phyloP scores from a whole-genome alignment of 495 filamentous ascomycete genomes.

The Penicillium paxilli region DNA sequence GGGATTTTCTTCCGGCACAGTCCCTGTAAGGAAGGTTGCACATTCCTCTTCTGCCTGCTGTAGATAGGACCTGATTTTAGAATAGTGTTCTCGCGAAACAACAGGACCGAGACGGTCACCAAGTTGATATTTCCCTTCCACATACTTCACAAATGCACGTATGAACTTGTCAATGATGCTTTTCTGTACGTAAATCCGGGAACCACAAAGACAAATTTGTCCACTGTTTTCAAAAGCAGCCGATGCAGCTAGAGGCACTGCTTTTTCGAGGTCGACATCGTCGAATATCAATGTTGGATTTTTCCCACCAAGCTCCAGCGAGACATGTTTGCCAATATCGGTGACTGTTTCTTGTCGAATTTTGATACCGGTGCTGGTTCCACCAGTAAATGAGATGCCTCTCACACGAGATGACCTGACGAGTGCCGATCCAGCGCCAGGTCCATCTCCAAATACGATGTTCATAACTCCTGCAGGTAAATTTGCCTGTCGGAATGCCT shows the following conservation, averaged over 20 bases:
- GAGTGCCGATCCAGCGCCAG: conserved; percentile 11
- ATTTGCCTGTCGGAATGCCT: conserved; percentile 17
- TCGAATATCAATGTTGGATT: conserved; percentile 38
- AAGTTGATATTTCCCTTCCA: conserved; percentile 8
- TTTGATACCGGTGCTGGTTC: conserved; percentile 16
- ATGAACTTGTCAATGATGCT: conserved; percentile 15
- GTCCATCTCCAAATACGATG: conserved; percentile 14
- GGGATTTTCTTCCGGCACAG: conserved; percentile 5
- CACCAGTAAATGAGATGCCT: conserved; percentile 24
- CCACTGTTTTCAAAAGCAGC: conserved; percentile 33
- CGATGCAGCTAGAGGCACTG: conserved; percentile 14
- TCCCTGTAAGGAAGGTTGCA: conserved; percentile 9
- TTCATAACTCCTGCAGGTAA: conserved; percentile 22
- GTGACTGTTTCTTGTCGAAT: conserved; percentile 31
- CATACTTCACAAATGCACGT: conserved; percentile 12
- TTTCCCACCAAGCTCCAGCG: conserved; percentile 43
- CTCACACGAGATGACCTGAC: conserved; percentile 12
- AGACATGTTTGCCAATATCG: conserved; percentile 45
- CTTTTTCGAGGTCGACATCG: conserved; percentile 26
- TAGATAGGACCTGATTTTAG: conserved; percentile 16
- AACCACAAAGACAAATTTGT: conserved; percentile 52
- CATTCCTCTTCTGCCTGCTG: conserved; percentile 7
- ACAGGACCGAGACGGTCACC: conserved; percentile 16
- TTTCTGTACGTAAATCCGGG: conserved; percentile 52
- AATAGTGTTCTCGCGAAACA: conserved; percentile 15